Percentiles rank a stretch among this genome's conserved stretches.
These are phyloP conservation scores for Mediolabrus comicus DNA, from an alignment of 108 stramenopile species.

Conservation along the genomic window DNA sequence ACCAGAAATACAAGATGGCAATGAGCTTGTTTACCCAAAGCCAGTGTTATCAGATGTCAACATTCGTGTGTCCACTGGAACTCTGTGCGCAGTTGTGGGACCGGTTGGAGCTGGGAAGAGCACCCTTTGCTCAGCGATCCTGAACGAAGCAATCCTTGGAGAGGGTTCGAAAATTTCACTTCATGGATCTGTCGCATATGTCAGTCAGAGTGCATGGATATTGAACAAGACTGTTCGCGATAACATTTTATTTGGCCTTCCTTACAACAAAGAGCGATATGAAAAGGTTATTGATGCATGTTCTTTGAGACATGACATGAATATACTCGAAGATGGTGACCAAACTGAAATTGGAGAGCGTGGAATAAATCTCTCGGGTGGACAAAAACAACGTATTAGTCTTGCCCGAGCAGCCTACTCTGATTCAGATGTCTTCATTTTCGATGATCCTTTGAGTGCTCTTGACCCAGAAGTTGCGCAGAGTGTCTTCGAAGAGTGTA, in stretches of 20 bases:
- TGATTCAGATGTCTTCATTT: slow-evolving; percentile 71
- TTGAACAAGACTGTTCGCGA: slow-evolving; percentile 90
- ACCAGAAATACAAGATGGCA: slow-evolving; percentile 5
- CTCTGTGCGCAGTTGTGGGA: slow-evolving; percentile 85
- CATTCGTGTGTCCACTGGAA: slow-evolving; percentile 55
- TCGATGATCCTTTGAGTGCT: slow-evolving; percentile 86
- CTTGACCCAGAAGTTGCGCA: slow-evolving; percentile 86
- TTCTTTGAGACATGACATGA: slow-evolving; percentile 73
- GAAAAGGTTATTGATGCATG: slow-evolving; percentile 73
- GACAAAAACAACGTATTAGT: slow-evolving; percentile 67
- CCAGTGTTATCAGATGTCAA: slow-evolving; percentile 47
- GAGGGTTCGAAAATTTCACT: slow-evolving; percentile 43
- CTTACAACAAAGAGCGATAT: slow-evolving; percentile 77
- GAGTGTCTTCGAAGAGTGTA: slow-evolving; percentile 78
- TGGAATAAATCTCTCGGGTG: slow-evolving; percentile 89
- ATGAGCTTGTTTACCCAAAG: slow-evolving; percentile 46
- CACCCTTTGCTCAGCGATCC: slow-evolving; percentile 66
- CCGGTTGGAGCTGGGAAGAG: slow-evolving; percentile 85
- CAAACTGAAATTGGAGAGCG: slow-evolving; percentile 93
- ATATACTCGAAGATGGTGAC: slow-evolving; percentile 73
- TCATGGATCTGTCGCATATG: slow-evolving; percentile 75
- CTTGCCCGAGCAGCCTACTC: slow-evolving; percentile 87
- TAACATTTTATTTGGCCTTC: slow-evolving; percentile 90
- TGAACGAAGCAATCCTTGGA: slow-evolving; percentile 74
- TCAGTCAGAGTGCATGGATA: slow-evolving; percentile 91